Conservation (phyloP, 1,139 yeast species). For the Debaryomyces psychrophilus region DNA sequence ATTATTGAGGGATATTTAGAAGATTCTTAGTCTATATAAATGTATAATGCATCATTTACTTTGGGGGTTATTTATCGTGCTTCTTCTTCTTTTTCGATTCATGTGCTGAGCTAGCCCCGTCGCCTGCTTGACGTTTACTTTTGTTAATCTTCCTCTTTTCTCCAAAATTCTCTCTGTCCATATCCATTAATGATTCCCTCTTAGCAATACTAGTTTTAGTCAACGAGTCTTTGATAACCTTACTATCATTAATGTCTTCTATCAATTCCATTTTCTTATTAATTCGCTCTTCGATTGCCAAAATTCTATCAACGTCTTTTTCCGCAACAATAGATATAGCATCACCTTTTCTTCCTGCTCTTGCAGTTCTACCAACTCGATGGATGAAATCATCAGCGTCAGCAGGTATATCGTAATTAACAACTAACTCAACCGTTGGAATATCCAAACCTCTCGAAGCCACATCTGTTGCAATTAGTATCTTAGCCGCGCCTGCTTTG, state of each 20-base stretch:
- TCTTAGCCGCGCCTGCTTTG: slow-evolving; percentile 91
- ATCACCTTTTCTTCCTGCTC: slow-evolving; percentile 81
- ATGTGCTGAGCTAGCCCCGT: neutral
- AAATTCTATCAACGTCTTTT: slow-evolving; percentile 77
- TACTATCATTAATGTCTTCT: slow-evolving; percentile 71
- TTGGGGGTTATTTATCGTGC: neutral
- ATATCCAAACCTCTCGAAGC: slow-evolving; percentile 98
- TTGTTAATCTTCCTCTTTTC: slow-evolving; percentile 64
- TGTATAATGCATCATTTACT: slow-evolving; percentile 2
- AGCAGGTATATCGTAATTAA: slow-evolving; percentile 91
- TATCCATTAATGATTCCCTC: slow-evolving; percentile 87
- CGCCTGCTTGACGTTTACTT: slow-evolving; percentile 38
- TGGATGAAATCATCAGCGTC: slow-evolving; percentile 97
- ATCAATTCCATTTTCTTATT: slow-evolving; percentile 76
- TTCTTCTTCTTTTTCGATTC: slow-evolving; percentile 10
- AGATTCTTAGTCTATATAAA: slow-evolving; percentile 1
- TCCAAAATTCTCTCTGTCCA: slow-evolving; percentile 91
- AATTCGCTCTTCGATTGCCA: slow-evolving; percentile 85
- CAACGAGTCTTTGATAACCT: slow-evolving; percentile 71
- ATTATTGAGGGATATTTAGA: slow-evolving; percentile 42
- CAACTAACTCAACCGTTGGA: slow-evolving; percentile 85
- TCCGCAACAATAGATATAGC: slow-evolving; percentile 75
- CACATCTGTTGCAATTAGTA: slow-evolving; percentile 91
- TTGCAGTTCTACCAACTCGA: slow-evolving; percentile 99
- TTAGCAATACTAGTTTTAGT: slow-evolving; percentile 77